A percentile compares a stretch with the other conserved stretches of the same genome.
Evolutionary conservation across 1,284 basidiomycete species (phyloP).

Genomic region (Omphalotus olearius): DNA sequence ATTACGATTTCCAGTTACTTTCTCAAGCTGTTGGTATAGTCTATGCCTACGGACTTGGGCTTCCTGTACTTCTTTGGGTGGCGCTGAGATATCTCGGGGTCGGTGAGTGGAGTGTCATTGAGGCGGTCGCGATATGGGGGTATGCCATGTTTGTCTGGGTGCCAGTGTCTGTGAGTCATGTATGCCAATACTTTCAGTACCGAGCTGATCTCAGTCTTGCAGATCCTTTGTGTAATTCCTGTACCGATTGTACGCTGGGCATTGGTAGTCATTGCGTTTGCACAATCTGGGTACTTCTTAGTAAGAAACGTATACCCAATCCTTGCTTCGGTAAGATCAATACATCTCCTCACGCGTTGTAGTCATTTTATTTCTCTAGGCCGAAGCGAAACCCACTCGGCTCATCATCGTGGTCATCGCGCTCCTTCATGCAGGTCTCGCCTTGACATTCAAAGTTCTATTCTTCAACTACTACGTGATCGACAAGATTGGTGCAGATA

Average conservation of each 20-base stretch:
- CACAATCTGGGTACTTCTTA: slow-evolving; percentile 80
- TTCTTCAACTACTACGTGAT: slow-evolving; percentile 84
- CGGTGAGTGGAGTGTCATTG: slow-evolving; percentile 80
- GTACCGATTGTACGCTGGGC: slow-evolving; percentile 77
- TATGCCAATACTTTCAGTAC: not conserved
- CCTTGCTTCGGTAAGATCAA: slow-evolving; percentile 67
- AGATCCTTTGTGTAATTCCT: slow-evolving; percentile 84
- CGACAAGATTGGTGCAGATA: slow-evolving; percentile 45
- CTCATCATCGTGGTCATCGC: slow-evolving; percentile 74
- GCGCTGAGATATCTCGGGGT: slow-evolving; percentile 80
- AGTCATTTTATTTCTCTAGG: slow-evolving; percentile 35
- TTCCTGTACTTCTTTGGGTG: slow-evolving; percentile 79
- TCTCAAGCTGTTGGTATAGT: slow-evolving; percentile 80
- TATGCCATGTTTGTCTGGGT: slow-evolving; percentile 77
- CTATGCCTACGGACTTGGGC: slow-evolving; percentile 79
- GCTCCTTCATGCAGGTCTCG: slow-evolving; percentile 67
- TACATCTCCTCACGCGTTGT: not conserved
- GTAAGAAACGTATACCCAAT: slow-evolving; percentile 85
- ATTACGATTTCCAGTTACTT: slow-evolving; percentile 83
- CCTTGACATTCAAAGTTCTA: slow-evolving; percentile 79
- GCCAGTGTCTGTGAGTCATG: slow-evolving; percentile 60
- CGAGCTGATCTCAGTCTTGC: not conserved
- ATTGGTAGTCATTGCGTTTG: slow-evolving; percentile 68
- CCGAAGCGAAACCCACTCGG: slow-evolving; percentile 80
- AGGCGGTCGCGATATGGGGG: slow-evolving; percentile 74